A percentile compares a stretch with the other conserved stretches of the same genome.
phyloP scores from a whole-genome alignment of 2,329 filamentous ascomycete species.

The Chaetomium strumarium region DNA sequence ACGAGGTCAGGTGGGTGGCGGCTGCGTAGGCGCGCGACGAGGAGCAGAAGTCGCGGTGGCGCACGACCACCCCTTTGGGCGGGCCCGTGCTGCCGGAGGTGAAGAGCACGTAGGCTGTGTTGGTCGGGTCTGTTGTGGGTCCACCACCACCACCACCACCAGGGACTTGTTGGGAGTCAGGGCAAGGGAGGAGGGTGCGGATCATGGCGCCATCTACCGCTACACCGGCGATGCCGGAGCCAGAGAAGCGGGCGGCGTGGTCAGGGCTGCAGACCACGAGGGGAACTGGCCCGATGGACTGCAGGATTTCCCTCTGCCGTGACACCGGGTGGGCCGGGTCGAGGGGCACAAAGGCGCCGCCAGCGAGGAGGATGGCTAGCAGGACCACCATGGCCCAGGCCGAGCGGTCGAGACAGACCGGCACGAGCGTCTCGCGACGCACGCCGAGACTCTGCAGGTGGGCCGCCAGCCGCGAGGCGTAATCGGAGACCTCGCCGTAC shows the following conservation, averaged over 20 bases:
- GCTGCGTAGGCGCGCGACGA: constrained; percentile 10
- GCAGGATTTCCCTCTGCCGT: constrained; percentile 18
- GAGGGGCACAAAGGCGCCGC: constrained; percentile 28
- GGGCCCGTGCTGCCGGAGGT: constrained; percentile 23
- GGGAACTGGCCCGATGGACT: constrained; percentile 2
- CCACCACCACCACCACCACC: too few species aligned
- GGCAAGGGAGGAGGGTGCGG: constrained; percentile 6
- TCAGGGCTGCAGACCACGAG: constrained; percentile 21
- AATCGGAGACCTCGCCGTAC: constrained; percentile 19
- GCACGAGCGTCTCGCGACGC: constrained; percentile 20
- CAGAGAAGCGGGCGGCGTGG: constrained; percentile 15
- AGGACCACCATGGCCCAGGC: constrained; percentile 22
- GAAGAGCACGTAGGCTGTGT: constrained; percentile 24
- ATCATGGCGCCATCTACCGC: constrained; percentile 11
- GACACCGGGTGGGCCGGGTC: constrained; percentile 25
- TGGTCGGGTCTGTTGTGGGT: not conserved
- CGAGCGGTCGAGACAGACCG: constrained; percentile 26
- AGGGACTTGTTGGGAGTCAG: too few species aligned
- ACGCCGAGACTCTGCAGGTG: constrained; percentile 21
- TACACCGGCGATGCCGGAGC: constrained; percentile 2
- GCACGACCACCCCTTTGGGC: constrained; percentile 20
- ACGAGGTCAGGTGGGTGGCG: constrained; percentile 12
- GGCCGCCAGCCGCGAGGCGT: constrained; percentile 19
- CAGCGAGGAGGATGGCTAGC: constrained; percentile 26
- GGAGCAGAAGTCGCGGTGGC: constrained; percentile 17